Base-by-base conservation (phyloP, 2,329 filamentous ascomycete species). In the Microdochium paspali region DNA sequence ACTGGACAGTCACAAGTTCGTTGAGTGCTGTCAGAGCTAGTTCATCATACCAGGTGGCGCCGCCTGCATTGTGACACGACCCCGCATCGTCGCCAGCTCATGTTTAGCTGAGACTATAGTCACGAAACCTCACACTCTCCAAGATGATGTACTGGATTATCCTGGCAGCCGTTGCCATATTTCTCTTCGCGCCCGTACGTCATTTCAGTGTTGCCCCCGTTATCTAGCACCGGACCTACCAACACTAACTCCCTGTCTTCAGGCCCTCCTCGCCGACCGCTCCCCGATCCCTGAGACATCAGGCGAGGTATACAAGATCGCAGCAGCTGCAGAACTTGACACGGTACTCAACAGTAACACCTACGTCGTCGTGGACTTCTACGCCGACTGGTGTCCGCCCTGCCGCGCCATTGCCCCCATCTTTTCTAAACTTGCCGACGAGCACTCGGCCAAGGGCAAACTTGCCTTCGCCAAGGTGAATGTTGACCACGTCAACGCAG, bases 331-430 rank as follows among this genome's bases (percentile, higher is more conserved):
- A 45, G 66, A 78, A 54, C 77, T 80, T 56, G 61, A 75, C 51
- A 55, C 63, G 31, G 73, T 80, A 51, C 58, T 79, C 56, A 54
- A 63, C 15, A 61, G 61, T 10, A 75, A 67, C 44, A 71, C 67
- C 44, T 76, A 72, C 63, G 74, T 80, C 52, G 69, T 72, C 50
- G 63, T 77, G 53, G 76, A 82, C 60, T 79, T 80, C 65, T 74
- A 68, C 64, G 77, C 78, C 49, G 66, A 72, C 57, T 82, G 79
- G 79, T 82, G 78, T 64, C 71, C 69, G 32, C 79, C 78, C 24
- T 82, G 79, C 74, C 78, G 77, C 63, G 66, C 67, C 55, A 80
- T 82, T 58, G 73, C 75, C 21, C 78, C 78, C 51, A 56, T 74
- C 49, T 81, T 73, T 69, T 58, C 56, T 50, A 65, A 71, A 57